Conservation (phyloP, 148 eudicot genomes). For the Camellia japonica region DNA sequence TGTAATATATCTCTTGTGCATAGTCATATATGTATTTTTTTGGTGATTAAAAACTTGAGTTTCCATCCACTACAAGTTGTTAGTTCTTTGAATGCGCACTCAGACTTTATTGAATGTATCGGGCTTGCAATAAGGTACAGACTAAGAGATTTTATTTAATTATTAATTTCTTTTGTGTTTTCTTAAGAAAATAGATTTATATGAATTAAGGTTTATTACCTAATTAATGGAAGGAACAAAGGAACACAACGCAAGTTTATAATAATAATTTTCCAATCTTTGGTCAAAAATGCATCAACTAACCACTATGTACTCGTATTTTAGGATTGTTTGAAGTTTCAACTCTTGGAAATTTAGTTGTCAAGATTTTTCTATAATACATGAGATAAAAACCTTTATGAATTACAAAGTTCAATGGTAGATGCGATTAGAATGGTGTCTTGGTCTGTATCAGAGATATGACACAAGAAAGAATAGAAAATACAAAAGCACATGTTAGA, state of each 20-base stretch:
- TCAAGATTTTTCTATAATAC: too few relatives aligned
- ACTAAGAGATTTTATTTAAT: neutral
- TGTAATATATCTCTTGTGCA: neutral
- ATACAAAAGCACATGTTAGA: neutral
- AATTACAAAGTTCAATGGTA: too few relatives aligned
- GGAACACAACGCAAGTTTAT: too few relatives aligned
- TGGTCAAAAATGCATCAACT: too few relatives aligned
- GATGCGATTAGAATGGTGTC: neutral
- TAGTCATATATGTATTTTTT: neutral
- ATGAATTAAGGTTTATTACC: too few relatives aligned
- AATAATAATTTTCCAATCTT: too few relatives aligned
- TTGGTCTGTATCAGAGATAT: neutral
- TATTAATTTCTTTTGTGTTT: neutral
- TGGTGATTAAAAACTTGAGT: constrained; percentile 1
- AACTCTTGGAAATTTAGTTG: too few relatives aligned
- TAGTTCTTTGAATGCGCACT: constrained; percentile 60
- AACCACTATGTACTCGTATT: too few relatives aligned
- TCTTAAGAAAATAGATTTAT: neutral
- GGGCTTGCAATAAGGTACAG: constrained; percentile 65
- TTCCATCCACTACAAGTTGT: constrained; percentile 58
- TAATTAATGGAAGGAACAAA: too few relatives aligned
- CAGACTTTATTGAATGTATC: constrained; percentile 79
- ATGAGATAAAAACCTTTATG: too few relatives aligned
- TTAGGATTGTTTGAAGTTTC: too few relatives aligned
- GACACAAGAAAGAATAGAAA: neutral